These are phyloP conservation scores for Kodamaea plutei DNA, from an alignment of 1,139 yeast species.

Conservation along the genomic window DNA sequence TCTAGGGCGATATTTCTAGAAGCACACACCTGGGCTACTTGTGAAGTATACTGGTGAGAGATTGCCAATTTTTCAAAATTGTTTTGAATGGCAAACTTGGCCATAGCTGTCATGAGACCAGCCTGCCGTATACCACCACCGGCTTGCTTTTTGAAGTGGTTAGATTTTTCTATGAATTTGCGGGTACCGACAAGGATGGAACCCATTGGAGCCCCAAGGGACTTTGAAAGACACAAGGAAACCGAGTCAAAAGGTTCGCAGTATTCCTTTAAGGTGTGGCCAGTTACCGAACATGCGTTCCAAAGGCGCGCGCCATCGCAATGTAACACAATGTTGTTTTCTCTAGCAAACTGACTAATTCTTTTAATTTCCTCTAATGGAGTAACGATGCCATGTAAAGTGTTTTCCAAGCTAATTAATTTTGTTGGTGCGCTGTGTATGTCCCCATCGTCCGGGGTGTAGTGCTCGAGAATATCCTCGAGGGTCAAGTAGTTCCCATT, in stretches of 20 bases:
- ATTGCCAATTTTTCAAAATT: conserved; percentile 34
- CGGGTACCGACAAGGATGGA: conserved; percentile 36
- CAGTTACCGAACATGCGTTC: conserved; percentile 44
- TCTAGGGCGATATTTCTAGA: conserved; percentile 39
- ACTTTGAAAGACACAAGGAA: conserved; percentile 42
- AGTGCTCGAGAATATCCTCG: conserved; percentile 35
- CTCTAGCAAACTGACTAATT: conserved; percentile 35
- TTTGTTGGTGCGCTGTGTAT: conserved; percentile 48
- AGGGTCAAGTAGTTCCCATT: conserved; percentile 64
- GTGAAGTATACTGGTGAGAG: conserved; percentile 66
- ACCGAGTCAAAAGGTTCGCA: conserved; percentile 42
- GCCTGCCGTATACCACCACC: conserved; percentile 50
- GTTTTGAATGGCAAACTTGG: conserved; percentile 38
- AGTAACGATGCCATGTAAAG: conserved; percentile 42
- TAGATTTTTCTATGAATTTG: conserved; percentile 37
- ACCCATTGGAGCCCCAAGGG: conserved; percentile 47
- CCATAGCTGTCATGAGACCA: conserved; percentile 41
- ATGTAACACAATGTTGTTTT: conserved; percentile 34
- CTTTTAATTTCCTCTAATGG: conserved; percentile 40
- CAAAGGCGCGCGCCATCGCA: conserved; percentile 48
- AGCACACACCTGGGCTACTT: conserved; percentile 59
- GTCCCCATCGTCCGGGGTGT: conserved; percentile 46
- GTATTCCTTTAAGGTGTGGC: conserved; percentile 35
- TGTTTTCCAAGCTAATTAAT: conserved; percentile 43
- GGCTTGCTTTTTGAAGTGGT: conserved; percentile 44